Base-by-base conservation (phyloP, 768 basidiomycete species). In the Lactarius evosmus region DNA sequence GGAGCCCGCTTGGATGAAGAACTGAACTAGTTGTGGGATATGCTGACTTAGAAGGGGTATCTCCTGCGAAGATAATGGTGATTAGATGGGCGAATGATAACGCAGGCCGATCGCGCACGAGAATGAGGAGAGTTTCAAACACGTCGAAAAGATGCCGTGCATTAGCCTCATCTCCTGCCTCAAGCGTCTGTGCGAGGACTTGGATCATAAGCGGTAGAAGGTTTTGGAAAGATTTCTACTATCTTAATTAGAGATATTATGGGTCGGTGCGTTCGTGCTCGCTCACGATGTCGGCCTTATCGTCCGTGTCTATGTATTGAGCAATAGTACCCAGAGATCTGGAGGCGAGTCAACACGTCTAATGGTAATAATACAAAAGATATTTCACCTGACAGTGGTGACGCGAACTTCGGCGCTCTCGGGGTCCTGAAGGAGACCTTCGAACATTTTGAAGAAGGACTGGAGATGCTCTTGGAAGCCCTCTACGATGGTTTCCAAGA, bases 101-200 rank as follows among this genome's bases (percentile, higher is more conserved):
- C 11, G 44, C 12, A 50, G 4, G 22, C 3, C 3, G 9, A 41
- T 36, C 9, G 75, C 87, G 62, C 68, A 91, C 92, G 63, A 98
- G 85, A 72, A 98, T 96, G 53, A 96, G 82, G 53, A 98, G 86
- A 0, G 93, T 95, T 80, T 98, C 97, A 66, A 98, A 82, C 32
- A 98, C 93, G 72, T 99, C 97, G 71, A 98, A 97, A 29, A 95
- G 80, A 71, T 95, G 87, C 67, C 95, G 87, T 52, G 93, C 91
- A 59, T 86, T 86, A 38, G 81, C 80, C 72, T 95, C 93, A 71
- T 98, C 89, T 38, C 82, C 84, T 38, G 83, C 74, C 68, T 91
- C 89, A 7, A 98, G 85, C 41, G 86, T 82, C 74, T 93, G 88
- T 4, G 88, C 88, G 41, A 98, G 87, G 56, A 98, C 95, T 63